Conservation (phyloP, 495 filamentous ascomycete genomes). For the Tetracladium marchalianum region DNA sequence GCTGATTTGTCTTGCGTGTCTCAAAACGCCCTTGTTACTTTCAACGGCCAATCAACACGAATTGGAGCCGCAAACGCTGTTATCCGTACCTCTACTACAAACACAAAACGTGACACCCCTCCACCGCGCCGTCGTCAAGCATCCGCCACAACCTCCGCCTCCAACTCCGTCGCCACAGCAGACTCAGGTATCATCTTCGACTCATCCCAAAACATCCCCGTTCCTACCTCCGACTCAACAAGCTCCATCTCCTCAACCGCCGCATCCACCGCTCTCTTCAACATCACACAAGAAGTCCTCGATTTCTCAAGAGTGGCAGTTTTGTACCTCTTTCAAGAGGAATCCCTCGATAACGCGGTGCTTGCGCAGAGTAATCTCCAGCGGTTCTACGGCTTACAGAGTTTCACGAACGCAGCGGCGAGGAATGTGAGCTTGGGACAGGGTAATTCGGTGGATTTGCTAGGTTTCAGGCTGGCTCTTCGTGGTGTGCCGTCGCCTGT, state of each 20-base stretch:
- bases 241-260: slow-evolving; percentile 4
- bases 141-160: slow-evolving; percentile 9
- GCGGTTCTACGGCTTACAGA: slow-evolving; percentile 18
- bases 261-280: slow-evolving; percentile 22
- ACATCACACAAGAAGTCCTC: slow-evolving; percentile 36
- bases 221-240: slow-evolving; percentile 6
- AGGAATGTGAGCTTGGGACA: slow-evolving; percentile 25
- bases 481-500: slow-evolving; percentile 8
- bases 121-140: not conserved
- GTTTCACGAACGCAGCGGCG: slow-evolving; percentile 31
- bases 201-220: slow-evolving; percentile 17
- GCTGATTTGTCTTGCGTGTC: slow-evolving; percentile 65
- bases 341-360: slow-evolving; percentile 39
- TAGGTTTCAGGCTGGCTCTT: slow-evolving; percentile 29
- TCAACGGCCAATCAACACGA: slow-evolving; percentile 45
- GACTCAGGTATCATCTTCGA: slow-evolving; percentile 18
- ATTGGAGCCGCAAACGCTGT: slow-evolving; percentile 19
- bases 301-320: slow-evolving; percentile 61
- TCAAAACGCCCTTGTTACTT: slow-evolving; percentile 80
- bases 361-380: slow-evolving; percentile 48
- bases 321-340: slow-evolving; percentile 51
- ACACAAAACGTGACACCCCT: not conserved
- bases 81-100: slow-evolving; percentile 9
- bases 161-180: slow-evolving; percentile 7
- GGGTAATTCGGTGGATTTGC: slow-evolving; percentile 36